These are phyloP conservation scores for Calocybe cyanea DNA, from an alignment of 768 basidiomycete species.

Conservation along the genomic window DNA sequence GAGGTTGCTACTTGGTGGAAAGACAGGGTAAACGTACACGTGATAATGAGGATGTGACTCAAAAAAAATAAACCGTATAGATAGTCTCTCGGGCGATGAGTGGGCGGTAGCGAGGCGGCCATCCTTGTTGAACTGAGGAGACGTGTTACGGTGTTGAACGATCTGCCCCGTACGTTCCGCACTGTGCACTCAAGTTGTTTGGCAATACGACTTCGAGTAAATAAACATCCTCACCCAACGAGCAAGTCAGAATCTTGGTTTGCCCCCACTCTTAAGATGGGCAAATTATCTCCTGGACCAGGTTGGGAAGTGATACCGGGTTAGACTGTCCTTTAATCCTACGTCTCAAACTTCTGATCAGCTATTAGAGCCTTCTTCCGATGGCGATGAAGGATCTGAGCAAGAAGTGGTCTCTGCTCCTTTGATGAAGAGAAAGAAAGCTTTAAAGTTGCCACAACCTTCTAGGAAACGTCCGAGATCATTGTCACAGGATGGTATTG, in stretches of 20 bases:
- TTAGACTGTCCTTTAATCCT: background rate
- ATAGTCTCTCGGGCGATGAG: slow-evolving; percentile 13
- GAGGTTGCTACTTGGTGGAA: no score
- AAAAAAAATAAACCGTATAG: slow-evolving; percentile 17
- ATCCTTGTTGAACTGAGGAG: background rate
- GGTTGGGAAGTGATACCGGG: slow-evolving; percentile 5
- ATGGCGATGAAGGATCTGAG: slow-evolving; percentile 6
- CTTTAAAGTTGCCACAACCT: background rate
- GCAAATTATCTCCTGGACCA: slow-evolving; percentile 3
- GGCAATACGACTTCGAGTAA: background rate
- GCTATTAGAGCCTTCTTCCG: slow-evolving; percentile 12
- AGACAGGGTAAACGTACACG: slow-evolving; percentile 9
- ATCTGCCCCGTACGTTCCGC: no score
- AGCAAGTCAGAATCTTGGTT: no score
- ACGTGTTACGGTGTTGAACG: no score
- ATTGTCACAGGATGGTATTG: no score
- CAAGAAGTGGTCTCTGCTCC: slow-evolving; percentile 1
- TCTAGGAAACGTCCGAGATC: background rate
- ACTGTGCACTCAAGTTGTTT: no score
- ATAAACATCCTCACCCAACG: background rate
- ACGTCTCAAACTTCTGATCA: background rate
- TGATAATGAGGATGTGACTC: slow-evolving; percentile 15
- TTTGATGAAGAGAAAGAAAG: slow-evolving; percentile 9
- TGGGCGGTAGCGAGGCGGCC: slow-evolving; percentile 10
- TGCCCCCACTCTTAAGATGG: background rate